Conservation (phyloP, 1,284 basidiomycete species). For the Apiotrichum veenhuisii region DNA sequence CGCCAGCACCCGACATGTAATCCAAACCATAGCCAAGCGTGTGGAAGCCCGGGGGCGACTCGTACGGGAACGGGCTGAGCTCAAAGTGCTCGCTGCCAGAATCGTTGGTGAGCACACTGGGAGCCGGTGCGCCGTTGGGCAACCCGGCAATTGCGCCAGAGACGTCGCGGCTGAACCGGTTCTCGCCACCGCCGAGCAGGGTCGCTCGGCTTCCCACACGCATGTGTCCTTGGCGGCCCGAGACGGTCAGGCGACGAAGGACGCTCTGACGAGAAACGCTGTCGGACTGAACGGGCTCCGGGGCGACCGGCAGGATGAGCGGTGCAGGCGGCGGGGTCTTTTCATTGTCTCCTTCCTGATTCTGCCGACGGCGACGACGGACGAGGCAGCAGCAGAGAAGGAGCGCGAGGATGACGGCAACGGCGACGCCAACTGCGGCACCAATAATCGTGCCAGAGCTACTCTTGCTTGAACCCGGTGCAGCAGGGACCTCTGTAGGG, state of each 20-base stretch:
- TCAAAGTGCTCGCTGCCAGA: neutral
- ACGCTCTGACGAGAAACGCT: neutral
- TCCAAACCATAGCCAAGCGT: neutral
- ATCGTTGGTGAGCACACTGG: neutral
- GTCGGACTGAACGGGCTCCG: neutral
- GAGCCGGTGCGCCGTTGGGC: conserved; percentile 1
- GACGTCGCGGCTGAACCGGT: neutral
- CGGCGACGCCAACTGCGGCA: conserved; percentile 10
- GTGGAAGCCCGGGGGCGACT: neutral
- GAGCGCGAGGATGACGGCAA: conserved; percentile 1
- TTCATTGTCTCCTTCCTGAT: neutral
- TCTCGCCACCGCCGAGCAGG: neutral
- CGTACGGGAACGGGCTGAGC: conserved; percentile 2
- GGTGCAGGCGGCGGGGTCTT: no score
- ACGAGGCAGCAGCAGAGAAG: conserved; percentile 4
- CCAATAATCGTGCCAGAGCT: conserved; percentile 13
- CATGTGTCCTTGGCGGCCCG: neutral
- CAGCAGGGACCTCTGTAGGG: neutral
- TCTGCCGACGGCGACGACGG: conserved; percentile 8
- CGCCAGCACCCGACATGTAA: neutral
- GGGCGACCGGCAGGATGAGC: no score
- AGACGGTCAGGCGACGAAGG: neutral
- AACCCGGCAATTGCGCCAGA: neutral
- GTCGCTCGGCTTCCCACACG: neutral
- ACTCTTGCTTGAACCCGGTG: neutral